These are phyloP conservation scores for Triticum timopheevii DNA, from an alignment of 176 grass and related monocot genomes.

Conservation along the genomic window DNA sequence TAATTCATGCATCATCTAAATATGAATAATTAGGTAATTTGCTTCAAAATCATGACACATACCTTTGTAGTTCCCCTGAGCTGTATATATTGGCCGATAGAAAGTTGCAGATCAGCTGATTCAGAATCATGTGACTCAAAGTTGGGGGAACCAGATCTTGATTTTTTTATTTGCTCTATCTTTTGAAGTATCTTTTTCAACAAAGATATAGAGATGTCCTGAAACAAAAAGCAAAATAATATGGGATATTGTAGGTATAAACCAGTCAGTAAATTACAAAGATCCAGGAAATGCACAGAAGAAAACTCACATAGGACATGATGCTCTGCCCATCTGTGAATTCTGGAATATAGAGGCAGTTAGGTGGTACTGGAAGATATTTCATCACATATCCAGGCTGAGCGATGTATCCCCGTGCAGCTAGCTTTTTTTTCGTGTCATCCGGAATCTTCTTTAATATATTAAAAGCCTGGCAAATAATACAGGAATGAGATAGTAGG, in stretches of 20 bases:
- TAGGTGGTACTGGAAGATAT: constrained; percentile 80
- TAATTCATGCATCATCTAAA: constrained; percentile 22
- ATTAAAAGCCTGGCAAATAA: constrained; percentile 69
- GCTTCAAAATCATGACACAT: constrained; percentile 12
- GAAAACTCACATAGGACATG: constrained; percentile 84
- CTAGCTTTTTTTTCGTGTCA: constrained; percentile 73
- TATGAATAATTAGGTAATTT: constrained; percentile 2
- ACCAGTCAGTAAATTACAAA: constrained; percentile 29
- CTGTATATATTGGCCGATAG: constrained; percentile 68
- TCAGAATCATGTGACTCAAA: constrained; percentile 78
- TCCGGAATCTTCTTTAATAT: constrained; percentile 75
- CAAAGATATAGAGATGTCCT: constrained; percentile 78
- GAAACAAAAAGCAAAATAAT: constrained; percentile 36
- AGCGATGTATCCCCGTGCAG: constrained; percentile 61
- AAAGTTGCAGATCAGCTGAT: constrained; percentile 66
- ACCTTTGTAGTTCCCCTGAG: constrained; percentile 91
- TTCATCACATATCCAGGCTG: constrained; percentile 82
- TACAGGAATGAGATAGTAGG: not conserved
- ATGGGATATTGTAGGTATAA: constrained; percentile 16
- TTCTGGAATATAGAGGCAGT: constrained; percentile 84
- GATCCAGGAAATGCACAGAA: not conserved
- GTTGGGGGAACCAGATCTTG: constrained; percentile 80
- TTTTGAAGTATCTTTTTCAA: constrained; percentile 88
- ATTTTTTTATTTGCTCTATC: constrained; percentile 88
- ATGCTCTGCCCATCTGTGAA: constrained; percentile 79